Conservation (phyloP, 352 stramenopile species). For the Pythium rhizo-oryzae region DNA sequence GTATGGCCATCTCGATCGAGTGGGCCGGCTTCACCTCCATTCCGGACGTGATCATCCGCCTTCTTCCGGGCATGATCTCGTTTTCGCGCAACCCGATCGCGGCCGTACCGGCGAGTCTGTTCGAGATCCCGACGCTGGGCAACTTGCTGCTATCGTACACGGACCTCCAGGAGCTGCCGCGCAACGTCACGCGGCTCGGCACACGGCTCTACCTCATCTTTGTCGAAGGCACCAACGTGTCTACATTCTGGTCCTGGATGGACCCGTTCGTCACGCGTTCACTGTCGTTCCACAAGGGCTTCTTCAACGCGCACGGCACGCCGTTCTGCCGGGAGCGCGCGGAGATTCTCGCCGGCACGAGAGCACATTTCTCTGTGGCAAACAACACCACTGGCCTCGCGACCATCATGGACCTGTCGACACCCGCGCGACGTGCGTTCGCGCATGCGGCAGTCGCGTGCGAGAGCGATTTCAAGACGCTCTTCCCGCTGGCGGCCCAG, state of each 20-base stretch:
- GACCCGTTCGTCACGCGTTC: background rate
- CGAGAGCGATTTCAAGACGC: background rate
- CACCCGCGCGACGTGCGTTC: slow-evolving; percentile 6
- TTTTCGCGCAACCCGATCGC: background rate
- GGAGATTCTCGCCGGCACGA: background rate
- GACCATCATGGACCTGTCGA: slow-evolving; percentile 13
- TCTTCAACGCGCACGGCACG: slow-evolving; percentile 16
- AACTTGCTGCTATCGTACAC: background rate
- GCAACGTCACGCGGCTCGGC: background rate
- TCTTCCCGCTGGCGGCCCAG: background rate
- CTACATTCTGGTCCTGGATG: slow-evolving; percentile 13
- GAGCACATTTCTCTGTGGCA: background rate
- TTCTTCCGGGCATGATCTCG: background rate
- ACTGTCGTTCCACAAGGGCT: background rate
- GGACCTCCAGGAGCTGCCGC: background rate
- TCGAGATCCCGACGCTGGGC: background rate
- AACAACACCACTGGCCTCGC: background rate
- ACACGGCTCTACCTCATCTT: background rate
- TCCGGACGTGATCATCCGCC: background rate
- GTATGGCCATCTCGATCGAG: slow-evolving; percentile 6
- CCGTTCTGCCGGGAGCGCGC: slow-evolving; percentile 10
- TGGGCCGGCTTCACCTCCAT: background rate
- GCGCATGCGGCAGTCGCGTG: background rate
- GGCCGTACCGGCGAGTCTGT: background rate
- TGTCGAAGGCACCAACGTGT: slow-evolving; percentile 6